Base-by-base conservation (phyloP, 2,329 filamentous ascomycete species). In the Lasiodiplodia gonubiensis region DNA sequence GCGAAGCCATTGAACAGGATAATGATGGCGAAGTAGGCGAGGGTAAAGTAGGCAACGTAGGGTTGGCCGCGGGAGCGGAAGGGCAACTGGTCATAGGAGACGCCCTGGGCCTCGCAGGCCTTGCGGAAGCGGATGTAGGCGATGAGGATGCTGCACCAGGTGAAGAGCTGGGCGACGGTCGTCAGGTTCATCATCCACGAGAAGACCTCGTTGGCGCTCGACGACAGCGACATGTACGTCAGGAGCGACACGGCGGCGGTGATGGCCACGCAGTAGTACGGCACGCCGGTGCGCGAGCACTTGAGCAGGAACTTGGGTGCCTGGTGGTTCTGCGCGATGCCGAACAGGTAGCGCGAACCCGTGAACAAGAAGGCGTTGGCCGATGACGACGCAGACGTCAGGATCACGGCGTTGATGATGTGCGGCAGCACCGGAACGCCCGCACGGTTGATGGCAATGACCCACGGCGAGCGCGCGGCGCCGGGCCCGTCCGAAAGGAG, bases 351-450 rank as follows among this genome's bases (percentile, higher is more conserved):
- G 69, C 85, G 81, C 7, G 83, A 85, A 12, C 82, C 83, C 2
- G 82, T 81, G 72, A 84, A 84, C 64, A 93, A 80, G 73, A 85
- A 87, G 70, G 90, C 88, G 71, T 93, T 93, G 0, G 86, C 88
- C 0, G 90, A 85, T 0, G 90, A 92, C 79, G 87, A 89, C 0
- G 89, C 90, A 0, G 89, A 90, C 0, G 89, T 91, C 70, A 93
- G 84, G 71, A 94, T 89, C 30, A 93, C 83, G 42, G 90, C 91
- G 75, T 94, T 94, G 78, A 94, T 89, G 66, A 94, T 86, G 6
- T 87, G 88, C 0, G 90, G 89, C 4, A 93, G 85, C 7, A 85
- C 89, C 4, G 82, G 83, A 67, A 93, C 89, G 0, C 89, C 88
- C 2, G 90, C 91, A 35, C 87, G 85, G 12, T 85, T 83, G 46